Base-by-base conservation (phyloP, 164 flowering plant genomes). In the Aristolochia californica region DNA sequence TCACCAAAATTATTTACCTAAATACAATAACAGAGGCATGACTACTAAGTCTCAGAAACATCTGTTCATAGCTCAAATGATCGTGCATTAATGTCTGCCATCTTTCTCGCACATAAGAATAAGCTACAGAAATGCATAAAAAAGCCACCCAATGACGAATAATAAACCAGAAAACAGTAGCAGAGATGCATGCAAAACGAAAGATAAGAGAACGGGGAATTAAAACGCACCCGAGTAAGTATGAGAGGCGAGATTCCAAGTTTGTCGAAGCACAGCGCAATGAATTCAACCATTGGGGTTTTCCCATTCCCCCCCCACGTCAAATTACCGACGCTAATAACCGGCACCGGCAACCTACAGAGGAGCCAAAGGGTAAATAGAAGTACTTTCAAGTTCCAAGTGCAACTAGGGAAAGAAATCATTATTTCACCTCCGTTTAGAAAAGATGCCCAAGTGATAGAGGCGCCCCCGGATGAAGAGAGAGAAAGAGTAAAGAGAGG, bases 251-350 rank as follows among this genome's bases (percentile, higher is more conserved):
- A 68, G 68, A 88, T 66, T 38, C 86, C 82, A 26, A 68, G 69
- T 67, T 72, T 59, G 17, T 70, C 60, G 5, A 88, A 72, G 57
- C 55, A 75, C 4, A 30, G 68, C 16, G 93, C 83, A 11, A 91
- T 63, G 66, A 69, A 83, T 63, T 84, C 96, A 17, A 82, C 96
- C 98, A 91, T 91, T 9, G 98, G 98, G 14, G 98, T 91, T 80
- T 91, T 88, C 66, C 98, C 98, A 74, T 84, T 91, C 40, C 98
- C 98, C 48, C 98, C 98, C 91, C 90, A 91, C 17, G 91, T 91
- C 76, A 91, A 72, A 74, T 91, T 91, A 55, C 98, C 96, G 11
- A 88, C 87, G 48, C 98, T 91, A 43, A 91, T 80, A 56, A 91
- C 96, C 18, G 91, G 87, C 45, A 91, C 87, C 0, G 91, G 87